These are phyloP conservation scores for Actinomortierella wolfii DNA, from an alignment of 371 early-diverging fungal genomes.

Conservation along the genomic window DNA sequence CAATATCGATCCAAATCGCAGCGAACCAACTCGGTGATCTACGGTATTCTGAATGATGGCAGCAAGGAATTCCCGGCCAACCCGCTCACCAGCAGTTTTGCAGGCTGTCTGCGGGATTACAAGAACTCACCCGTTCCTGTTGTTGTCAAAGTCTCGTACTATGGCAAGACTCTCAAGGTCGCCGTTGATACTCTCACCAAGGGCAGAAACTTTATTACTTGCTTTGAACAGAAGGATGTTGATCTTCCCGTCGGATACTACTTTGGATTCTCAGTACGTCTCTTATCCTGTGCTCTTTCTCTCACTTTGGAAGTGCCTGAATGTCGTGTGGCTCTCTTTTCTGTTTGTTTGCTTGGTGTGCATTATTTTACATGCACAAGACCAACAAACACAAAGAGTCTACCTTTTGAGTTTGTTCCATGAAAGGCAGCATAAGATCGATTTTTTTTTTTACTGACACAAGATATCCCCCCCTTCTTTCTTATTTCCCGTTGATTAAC, in stretches of 20 bases:
- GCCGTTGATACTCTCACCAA: slow-evolving; percentile 64
- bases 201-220: slow-evolving; percentile 63
- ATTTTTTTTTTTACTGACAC: too few species aligned
- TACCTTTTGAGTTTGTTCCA: too few species aligned
- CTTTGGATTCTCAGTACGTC: slow-evolving; percentile 79
- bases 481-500: not conserved
- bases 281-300: too few species aligned
- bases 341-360: too few species aligned
- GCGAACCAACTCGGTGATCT: slow-evolving; percentile 47
- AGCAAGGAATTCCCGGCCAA: slow-evolving; percentile 47
- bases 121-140: slow-evolving; percentile 68
- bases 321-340: too few species aligned
- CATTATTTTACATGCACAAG: too few species aligned
- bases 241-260: slow-evolving; percentile 75
- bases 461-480: too few species aligned
- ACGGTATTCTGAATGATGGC: slow-evolving; percentile 78
- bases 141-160: slow-evolving; percentile 68
- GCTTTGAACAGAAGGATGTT: slow-evolving; percentile 64
- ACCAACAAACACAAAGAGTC: too few species aligned
- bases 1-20: too few species aligned
- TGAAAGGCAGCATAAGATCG: too few species aligned
- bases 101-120: slow-evolving; percentile 76
- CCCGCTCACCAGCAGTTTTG: slow-evolving; percentile 54
- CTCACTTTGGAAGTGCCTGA: too few species aligned
- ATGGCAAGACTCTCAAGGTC: slow-evolving; percentile 63